Evolutionary conservation across 148 eudicot genomes (phyloP).

Genomic region (Talinum fruticosum): DNA sequence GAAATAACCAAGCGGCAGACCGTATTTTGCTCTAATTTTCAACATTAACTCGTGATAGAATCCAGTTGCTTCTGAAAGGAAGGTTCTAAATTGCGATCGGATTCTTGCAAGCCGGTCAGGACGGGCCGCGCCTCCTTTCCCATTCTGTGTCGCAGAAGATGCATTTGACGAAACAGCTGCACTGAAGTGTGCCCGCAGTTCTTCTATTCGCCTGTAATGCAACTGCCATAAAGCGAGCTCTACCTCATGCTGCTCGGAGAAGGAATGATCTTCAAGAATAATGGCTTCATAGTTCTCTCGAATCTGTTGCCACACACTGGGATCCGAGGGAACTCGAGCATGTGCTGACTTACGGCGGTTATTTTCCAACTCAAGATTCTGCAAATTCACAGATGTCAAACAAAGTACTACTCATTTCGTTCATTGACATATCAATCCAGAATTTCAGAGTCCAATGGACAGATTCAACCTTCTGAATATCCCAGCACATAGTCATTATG

Average conservation of each 20-base stretch:
- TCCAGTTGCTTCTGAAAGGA: slow-evolving; percentile 92
- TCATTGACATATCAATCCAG: too few species aligned
- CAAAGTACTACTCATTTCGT: too few species aligned
- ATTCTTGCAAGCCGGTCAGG: slow-evolving; percentile 61
- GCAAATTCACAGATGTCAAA: slow-evolving; percentile 7
- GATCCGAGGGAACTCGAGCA: slow-evolving; percentile 65
- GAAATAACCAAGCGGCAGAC: slow-evolving; percentile 55
- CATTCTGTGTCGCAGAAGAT: slow-evolving; percentile 52
- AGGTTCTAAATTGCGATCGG: slow-evolving; percentile 88
- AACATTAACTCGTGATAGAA: slow-evolving; percentile 93
- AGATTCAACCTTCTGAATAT: too few species aligned
- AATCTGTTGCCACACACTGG: slow-evolving; percentile 77
- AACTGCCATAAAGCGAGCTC: slow-evolving; percentile 93
- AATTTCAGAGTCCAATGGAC: too few species aligned
- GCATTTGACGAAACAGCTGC: slow-evolving; percentile 53
- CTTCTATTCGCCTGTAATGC: slow-evolving; percentile 87
- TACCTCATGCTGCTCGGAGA: slow-evolving; percentile 75
- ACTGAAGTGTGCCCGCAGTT: slow-evolving; percentile 64
- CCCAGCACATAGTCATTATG: too few species aligned
- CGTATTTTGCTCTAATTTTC: slow-evolving; percentile 80
- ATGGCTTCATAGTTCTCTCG: slow-evolving; percentile 93
- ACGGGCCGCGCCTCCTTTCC: slow-evolving; percentile 53
- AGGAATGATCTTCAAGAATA: slow-evolving; percentile 81
- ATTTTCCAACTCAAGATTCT: slow-evolving; percentile 87
- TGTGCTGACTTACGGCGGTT: slow-evolving; percentile 61